A percentile compares a stretch with the other conserved stretches of the same genome.
phyloP scores from a whole-genome alignment of 345 rosid species.

The Triadica sebifera region DNA sequence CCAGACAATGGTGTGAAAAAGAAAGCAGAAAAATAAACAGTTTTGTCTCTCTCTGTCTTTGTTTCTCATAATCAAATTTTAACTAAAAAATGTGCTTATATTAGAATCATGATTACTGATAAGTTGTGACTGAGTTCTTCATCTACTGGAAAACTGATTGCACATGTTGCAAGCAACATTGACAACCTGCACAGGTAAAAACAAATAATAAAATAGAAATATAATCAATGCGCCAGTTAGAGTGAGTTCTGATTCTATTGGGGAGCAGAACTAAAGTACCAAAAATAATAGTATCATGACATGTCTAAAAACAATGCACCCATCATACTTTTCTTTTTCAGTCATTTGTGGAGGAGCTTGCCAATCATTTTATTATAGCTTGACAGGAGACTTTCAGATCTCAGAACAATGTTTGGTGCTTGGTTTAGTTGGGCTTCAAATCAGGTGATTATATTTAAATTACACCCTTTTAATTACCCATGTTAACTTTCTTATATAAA shows the following conservation, averaged over 20 bases:
- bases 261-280: background rate
- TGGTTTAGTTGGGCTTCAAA: no score
- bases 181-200: slow-evolving; percentile 54
- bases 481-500: no score
- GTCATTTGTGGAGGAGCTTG: no score
- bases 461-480: no score
- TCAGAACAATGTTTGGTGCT: no score
- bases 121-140: slow-evolving; percentile 61
- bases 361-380: no score
- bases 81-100: slow-evolving; percentile 43
- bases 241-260: slow-evolving; percentile 7
- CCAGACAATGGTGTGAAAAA: slow-evolving; percentile 1
- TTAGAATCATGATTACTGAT: slow-evolving; percentile 64
- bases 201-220: background rate
- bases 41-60: background rate
- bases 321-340: no score
- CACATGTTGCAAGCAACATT: slow-evolving; percentile 55
- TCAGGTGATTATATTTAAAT: no score
- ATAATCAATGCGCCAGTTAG: background rate
- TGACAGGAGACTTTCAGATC: no score
- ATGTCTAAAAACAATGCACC: no score
- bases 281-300: background rate
- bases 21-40: background rate
- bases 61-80: background rate
- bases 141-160: slow-evolving; percentile 54